Base-by-base conservation (phyloP, 306 rosid species). In the Benincasa hispida region DNA sequence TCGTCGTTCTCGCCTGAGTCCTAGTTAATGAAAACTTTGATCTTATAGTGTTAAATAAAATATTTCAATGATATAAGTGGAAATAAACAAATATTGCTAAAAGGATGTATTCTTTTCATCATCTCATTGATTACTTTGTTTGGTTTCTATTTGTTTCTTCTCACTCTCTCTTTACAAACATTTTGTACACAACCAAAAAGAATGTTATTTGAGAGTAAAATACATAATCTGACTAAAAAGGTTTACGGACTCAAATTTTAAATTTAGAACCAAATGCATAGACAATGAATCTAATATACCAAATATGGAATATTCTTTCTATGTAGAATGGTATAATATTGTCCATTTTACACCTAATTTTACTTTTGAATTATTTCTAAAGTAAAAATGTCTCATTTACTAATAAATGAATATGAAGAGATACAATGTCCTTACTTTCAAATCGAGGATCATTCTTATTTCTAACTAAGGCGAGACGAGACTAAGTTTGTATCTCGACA, bases 181-280 rank as follows among this genome's bases (percentile, higher is more conserved):
- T 68, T 42, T 77, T 82, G 72, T 80, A 24, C 60, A 63, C 17
- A 66, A 77, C 66, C 72, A 83, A 72, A 81, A 76, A 74, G 82
- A 69, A 77, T 81, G 79, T 37, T 61, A 81, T 84, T 85, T 77
- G 77, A 73, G 79, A 81, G 86, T 79, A 83, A 77, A 87, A 28
- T 86, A 84, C 91, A 88, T 70, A 53, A 72, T 85, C 92, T 85
- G 95, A 88, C 87, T 87, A 87, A 79, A 81, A 88, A 89, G 76
- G 85, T 79, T 83, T 28, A 22, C 41, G 11, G 8, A 35, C 48
- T 10, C 50, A 65, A 65, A 63, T 19, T 63, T 63, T 63, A 32
- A 35, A 65, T 32, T 3, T 39, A 18, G 15, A 65, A 34, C 45
- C 27, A 65, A 65, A 39, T 6, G 10, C 28, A 66, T 2, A 9